Conservation (phyloP, 2,329 filamentous ascomycete genomes). For the Penicillium sp. region DNA sequence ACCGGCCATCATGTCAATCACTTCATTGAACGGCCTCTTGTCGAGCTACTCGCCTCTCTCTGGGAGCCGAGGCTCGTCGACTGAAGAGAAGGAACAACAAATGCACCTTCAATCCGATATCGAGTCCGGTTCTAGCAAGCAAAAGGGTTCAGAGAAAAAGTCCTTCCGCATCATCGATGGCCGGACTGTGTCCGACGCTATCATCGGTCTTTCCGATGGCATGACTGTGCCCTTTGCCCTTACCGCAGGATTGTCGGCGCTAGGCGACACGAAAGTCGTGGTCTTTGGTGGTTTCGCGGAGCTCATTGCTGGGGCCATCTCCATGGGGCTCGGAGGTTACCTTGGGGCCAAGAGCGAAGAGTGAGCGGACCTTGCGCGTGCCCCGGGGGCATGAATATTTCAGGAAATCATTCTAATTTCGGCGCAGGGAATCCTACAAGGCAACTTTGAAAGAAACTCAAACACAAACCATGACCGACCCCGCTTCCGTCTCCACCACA, state of each 20-base stretch:
- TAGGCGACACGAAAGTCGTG: conserved; percentile 60
- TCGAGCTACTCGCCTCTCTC: conserved; percentile 26
- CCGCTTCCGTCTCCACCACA: conserved; percentile 26
- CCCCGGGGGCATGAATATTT: too few relatives aligned
- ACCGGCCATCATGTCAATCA: conserved; percentile 30
- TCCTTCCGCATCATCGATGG: conserved; percentile 31
- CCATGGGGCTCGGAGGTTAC: conserved; percentile 71
- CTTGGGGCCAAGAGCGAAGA: conserved; percentile 53
- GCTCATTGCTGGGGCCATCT: conserved; percentile 68
- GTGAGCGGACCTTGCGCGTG: too few relatives aligned
- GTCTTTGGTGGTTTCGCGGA: conserved; percentile 69
- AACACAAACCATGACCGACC: conserved; percentile 29
- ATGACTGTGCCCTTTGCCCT: conserved; percentile 75
- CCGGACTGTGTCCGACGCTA: conserved; percentile 51
- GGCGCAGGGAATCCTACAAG: conserved; percentile 35
- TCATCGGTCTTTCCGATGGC: conserved; percentile 71
- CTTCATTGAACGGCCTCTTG: conserved; percentile 27
- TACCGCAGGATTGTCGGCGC: conserved; percentile 59
- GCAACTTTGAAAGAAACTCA: conserved; percentile 36
- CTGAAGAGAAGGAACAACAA: conserved; percentile 27
- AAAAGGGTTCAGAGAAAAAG: conserved; percentile 20
- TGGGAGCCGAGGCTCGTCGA: conserved; percentile 10
- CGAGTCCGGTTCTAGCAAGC: conserved; percentile 9
- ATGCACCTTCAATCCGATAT: conserved; percentile 16
- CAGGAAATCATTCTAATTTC: not conserved